These are phyloP conservation scores for Viola odorata DNA, from an alignment of 345 rosid genomes.

Conservation along the genomic window DNA sequence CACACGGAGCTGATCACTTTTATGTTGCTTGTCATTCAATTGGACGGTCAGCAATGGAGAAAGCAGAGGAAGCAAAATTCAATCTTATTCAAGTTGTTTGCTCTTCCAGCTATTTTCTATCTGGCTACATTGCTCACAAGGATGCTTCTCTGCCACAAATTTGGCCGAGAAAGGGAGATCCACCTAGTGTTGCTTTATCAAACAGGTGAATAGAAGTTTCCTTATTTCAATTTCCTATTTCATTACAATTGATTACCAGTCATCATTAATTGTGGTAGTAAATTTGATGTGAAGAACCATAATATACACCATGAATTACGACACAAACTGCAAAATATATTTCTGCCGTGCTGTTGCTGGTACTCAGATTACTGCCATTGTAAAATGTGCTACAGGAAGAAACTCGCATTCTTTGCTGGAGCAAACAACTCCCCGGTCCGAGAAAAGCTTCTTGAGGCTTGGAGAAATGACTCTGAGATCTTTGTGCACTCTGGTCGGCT, in stretches of 20 bases:
- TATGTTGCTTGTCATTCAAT: constrained; percentile 59
- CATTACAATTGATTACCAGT: no score
- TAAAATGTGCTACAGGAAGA: constrained; percentile 30
- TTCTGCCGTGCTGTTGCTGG: not conserved
- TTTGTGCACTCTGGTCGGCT: constrained; percentile 43
- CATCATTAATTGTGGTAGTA: no score
- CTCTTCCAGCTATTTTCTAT: constrained; percentile 51
- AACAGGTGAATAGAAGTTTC: constrained; percentile 32
- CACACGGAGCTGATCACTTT: constrained; percentile 60
- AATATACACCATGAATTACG: no score
- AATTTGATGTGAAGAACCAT: no score
- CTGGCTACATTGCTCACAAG: constrained; percentile 50
- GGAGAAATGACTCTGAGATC: constrained; percentile 53
- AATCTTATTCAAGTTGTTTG: constrained; percentile 60
- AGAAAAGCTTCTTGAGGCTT: constrained; percentile 37
- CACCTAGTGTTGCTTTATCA: constrained; percentile 33
- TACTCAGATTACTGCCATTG: not conserved
- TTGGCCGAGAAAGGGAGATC: constrained; percentile 56
- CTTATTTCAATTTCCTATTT: not conserved
- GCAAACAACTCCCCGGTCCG: constrained; percentile 51
- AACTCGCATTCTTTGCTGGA: constrained; percentile 59
- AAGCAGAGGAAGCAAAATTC: constrained; percentile 31
- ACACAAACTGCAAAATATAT: not conserved
- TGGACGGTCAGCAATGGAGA: constrained; percentile 46
- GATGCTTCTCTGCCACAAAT: constrained; percentile 56